A percentile compares a stretch with the other conserved stretches of the same genome.
Evolutionary conservation across 2,329 filamentous ascomycete species (phyloP).

Genomic region (Rutstroemia sp.): DNA sequence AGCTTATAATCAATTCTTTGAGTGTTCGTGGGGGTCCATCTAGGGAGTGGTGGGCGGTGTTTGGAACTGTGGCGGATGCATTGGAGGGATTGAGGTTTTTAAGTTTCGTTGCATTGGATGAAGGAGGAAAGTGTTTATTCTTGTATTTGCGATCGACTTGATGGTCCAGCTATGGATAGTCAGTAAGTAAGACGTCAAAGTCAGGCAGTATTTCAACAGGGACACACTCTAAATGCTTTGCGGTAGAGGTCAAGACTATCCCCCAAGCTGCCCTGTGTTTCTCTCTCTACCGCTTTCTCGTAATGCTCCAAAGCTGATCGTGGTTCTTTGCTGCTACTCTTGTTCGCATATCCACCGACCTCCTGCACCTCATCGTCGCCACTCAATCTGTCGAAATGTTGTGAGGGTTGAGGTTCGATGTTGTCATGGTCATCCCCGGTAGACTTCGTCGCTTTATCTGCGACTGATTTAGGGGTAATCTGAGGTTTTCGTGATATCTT

Average conservation of each 20-base stretch:
- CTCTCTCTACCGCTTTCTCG: slow-evolving; percentile 83
- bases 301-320: slow-evolving; percentile 84
- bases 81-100: slow-evolving; percentile 35
- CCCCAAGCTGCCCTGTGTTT: slow-evolving; percentile 75
- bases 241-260: slow-evolving; percentile 86
- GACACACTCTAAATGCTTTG: slow-evolving; percentile 72
- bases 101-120: slow-evolving; percentile 40
- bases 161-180: slow-evolving; percentile 60
- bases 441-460: slow-evolving; percentile 7
- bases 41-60: slow-evolving; percentile 49
- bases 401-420: slow-evolving; percentile 8
- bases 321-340: slow-evolving; percentile 40
- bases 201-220: background rate
- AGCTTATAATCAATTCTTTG: slow-evolving; percentile 67
- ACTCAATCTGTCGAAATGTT: slow-evolving; percentile 11
- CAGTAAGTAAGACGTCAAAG: background rate
- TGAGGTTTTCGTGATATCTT: slow-evolving; percentile 17
- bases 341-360: slow-evolving; percentile 3
- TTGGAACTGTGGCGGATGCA: slow-evolving; percentile 43
- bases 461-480: slow-evolving; percentile 12
- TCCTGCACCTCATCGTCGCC: slow-evolving; percentile 5
- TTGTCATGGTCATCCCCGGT: slow-evolving; percentile 15
- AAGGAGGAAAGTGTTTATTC: slow-evolving; percentile 79
- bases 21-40: slow-evolving; percentile 47
- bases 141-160: slow-evolving; percentile 80